Evolutionary conservation across 805 yeast genomes (phyloP).

Genomic region (Schwanniomyces occidentalis): DNA sequence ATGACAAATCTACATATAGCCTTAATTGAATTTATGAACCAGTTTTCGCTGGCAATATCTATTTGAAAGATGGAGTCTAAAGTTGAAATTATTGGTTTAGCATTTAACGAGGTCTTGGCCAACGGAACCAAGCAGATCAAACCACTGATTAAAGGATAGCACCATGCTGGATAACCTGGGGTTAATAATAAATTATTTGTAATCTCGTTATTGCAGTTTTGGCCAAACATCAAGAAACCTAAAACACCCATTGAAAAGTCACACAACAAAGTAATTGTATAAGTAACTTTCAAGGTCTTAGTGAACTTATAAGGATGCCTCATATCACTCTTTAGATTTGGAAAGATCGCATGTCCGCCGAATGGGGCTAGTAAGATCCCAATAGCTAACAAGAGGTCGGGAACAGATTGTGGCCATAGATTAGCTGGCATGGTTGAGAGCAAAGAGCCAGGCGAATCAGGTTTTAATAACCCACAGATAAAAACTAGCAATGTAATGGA

Average conservation of each 20-base stretch:
- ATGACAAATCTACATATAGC: conserved; percentile 18
- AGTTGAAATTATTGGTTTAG: conserved; percentile 77
- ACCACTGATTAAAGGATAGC: conserved; percentile 53
- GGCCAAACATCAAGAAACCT: conserved; percentile 65
- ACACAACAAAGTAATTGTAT: conserved; percentile 56
- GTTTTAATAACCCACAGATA: conserved; percentile 63
- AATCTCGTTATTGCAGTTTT: conserved; percentile 49
- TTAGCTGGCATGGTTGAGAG: conserved; percentile 62
- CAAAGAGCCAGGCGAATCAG: conserved; percentile 72
- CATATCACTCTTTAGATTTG: conserved; percentile 75
- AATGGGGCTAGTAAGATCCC: conserved; percentile 76
- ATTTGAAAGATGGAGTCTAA: conserved; percentile 54
- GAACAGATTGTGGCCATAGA: conserved; percentile 57
- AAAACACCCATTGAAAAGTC: conserved; percentile 65
- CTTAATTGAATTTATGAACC: conserved; percentile 9
- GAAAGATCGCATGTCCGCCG: conserved; percentile 85
- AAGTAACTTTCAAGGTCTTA: conserved; percentile 56
- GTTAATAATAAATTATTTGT: conserved; percentile 48
- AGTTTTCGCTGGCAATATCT: conserved; percentile 14
- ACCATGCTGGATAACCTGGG: conserved; percentile 50
- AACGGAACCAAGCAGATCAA: conserved; percentile 81
- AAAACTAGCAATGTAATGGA: conserved; percentile 60
- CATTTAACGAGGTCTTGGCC: conserved; percentile 80
- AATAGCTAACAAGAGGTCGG: conserved; percentile 56
- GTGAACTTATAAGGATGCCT: conserved; percentile 62